Evolutionary conservation across 2,329 filamentous ascomycete species (phyloP).

Genomic region (Aureobasidium sp.): DNA sequence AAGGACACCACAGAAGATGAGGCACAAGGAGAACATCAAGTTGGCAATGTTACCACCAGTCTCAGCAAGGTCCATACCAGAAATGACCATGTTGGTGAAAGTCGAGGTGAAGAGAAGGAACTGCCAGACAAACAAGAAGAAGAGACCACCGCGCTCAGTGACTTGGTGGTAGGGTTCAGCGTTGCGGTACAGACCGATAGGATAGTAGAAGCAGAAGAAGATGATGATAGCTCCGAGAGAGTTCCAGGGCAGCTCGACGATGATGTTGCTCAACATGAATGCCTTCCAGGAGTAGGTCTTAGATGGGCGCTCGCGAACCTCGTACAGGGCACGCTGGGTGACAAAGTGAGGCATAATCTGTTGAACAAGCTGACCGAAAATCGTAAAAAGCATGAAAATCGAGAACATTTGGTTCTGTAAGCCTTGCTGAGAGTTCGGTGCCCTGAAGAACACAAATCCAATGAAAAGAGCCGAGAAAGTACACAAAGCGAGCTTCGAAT

Average conservation of each 20-base stretch:
- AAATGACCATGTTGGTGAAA: conserved; percentile 72
- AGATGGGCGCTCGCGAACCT: conserved; percentile 75
- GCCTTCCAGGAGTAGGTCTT: conserved; percentile 82
- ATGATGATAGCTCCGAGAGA: conserved; percentile 67
- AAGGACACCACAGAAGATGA: conserved; percentile 68
- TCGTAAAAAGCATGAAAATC: conserved; percentile 75
- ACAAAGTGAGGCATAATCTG: conserved; percentile 82
- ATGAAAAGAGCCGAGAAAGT: conserved; percentile 64
- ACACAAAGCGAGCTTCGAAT: conserved; percentile 68
- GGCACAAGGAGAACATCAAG: conserved; percentile 62
- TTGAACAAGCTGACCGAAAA: conserved; percentile 73
- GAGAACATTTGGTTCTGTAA: conserved; percentile 79
- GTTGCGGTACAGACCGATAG: conserved; percentile 67
- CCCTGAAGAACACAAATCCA: conserved; percentile 67
- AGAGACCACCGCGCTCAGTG: conserved; percentile 63
- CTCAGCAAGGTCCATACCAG: conserved; percentile 67
- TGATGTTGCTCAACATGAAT: conserved; percentile 75
- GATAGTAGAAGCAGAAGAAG: conserved; percentile 80
- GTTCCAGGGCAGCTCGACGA: conserved; percentile 84
- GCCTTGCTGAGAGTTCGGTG: conserved; percentile 65
- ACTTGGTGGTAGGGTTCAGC: conserved; percentile 55
- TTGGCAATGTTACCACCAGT: conserved; percentile 70
- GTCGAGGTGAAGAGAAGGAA: conserved; percentile 79
- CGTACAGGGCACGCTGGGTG: conserved; percentile 72
- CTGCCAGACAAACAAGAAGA: conserved; percentile 68